Evolutionary conservation across 2,329 filamentous ascomycete genomes (phyloP), one percentile per base, ranked within the genome.

Genomic region (Lizonia empirigonia): DNA sequence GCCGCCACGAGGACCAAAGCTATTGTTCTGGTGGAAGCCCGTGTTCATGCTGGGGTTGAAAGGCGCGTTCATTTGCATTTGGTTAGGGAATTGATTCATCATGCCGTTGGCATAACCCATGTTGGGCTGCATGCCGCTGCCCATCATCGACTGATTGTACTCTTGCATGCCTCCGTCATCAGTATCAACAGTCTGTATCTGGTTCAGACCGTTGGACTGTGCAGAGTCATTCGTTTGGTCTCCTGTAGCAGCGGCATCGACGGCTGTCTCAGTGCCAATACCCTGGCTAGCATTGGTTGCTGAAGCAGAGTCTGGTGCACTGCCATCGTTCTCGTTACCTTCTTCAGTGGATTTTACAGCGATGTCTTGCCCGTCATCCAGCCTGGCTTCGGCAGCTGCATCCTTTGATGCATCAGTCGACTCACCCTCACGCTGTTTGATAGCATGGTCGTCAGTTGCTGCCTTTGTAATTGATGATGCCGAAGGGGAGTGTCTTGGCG

Each of bases 71-170:
- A 76, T 72, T 41, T 70, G 58, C 60, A 49, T 49, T 60, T 87
- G 86, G 66, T 86, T 81, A 65, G 81, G 78, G 72, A 81, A 85
- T 58, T 68, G 63, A 50, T 68, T 68, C 63, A 71, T 70, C 66
- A 71, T 70, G 20, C 60, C 65, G 24, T 60, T 58, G 29, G 46
- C 35, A 30, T 60, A 67, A 30, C 57, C 48, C 53, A 62, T 55
- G 32, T 62, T 59, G 9, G 56, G 42, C n/a, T 63, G 60, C 60
- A 69, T 69, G 15, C 55, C 62, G 47, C 60, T 56, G 34, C 58
- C 51, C 66, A 70, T 69, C 59, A 65, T 69, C 15, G 57, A 47
- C 42, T 65, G 62, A 34, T 63, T 53, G 53, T 62, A 69, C 32
- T 50, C 40, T 26, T 58, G 53, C 40, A 62, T 53, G 24, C 61